Base-by-base conservation (phyloP, 306 rosid species). In the Psophocarpus tetragonolobus region DNA sequence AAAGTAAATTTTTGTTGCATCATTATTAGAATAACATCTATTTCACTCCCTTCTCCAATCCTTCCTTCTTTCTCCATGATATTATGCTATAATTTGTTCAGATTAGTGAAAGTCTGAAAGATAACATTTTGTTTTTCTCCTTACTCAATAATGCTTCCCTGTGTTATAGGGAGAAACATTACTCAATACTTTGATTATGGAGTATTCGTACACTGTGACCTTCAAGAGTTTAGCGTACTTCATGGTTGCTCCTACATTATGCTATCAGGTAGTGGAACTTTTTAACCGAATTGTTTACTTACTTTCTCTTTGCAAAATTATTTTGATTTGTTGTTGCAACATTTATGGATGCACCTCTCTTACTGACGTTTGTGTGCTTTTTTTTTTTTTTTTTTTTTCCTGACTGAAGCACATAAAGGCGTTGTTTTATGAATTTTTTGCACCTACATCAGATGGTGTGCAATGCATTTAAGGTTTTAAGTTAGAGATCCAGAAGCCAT, bases 241-340 rank as follows among this genome's bases (percentile, higher is more conserved):
- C 85, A 92, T 96, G 92, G 93, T 90, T 84, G 97, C 99, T 81
- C 99, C 99, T 51, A 96, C 98, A 12, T 82, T 92, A 76, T 96
- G 99, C 81, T 96, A 92, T 82, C 99, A 96, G 99, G 99, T 96
- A 83, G 64, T 78, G 66, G 53, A 71, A 51, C 17, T 63, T 51
- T 50, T 33, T 60, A 60, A 45, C 45, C 29, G n/a, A 64, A 39
- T 26, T 75, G 53, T 81, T 60, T 60, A 42, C 75, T 39, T 48
- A 39, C 24, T 18, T 78, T 39, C 18, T 65, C 11, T 8, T 24
- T 39, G 14, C 71, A 29, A 30, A 45, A 5, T 71, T 77, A 24
- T 70, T 27, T 8, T 10, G 6, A 42, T 29, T 74, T 45, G 27
- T 47, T 72, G 67, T 35, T 21, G 45, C 48, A 60, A 61, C 30